These are phyloP conservation scores for Crithidia expoeki DNA, from an alignment of 208 protist genomes.

Conservation along the genomic window DNA sequence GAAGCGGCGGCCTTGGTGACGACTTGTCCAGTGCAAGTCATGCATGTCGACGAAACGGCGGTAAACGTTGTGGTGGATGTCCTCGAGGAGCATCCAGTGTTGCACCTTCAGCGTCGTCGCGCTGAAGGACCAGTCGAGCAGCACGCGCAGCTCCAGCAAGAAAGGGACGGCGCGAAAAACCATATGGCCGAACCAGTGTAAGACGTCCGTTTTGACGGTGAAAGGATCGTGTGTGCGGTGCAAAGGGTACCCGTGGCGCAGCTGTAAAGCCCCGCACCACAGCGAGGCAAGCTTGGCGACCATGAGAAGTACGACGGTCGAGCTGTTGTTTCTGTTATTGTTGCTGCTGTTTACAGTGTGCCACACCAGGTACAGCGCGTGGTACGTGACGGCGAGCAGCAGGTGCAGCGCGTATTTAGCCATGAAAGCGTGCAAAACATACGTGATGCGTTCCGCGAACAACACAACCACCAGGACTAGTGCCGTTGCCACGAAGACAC, in stretches of 20 bases:
- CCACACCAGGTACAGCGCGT: slow-evolving; percentile 52
- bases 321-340: background rate
- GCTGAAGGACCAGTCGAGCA: slow-evolving; percentile 82
- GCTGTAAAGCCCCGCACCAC: slow-evolving; percentile 51
- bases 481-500: slow-evolving; percentile 63
- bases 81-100: slow-evolving; percentile 85
- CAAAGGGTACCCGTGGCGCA: slow-evolving; percentile 56
- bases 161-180: slow-evolving; percentile 69
- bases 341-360: slow-evolving; percentile 1
- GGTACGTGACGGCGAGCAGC: slow-evolving; percentile 33
- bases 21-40: slow-evolving; percentile 56
- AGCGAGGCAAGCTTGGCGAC: slow-evolving; percentile 49
- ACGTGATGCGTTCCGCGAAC: slow-evolving; percentile 67
- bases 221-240: slow-evolving; percentile 61
- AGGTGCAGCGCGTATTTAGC: slow-evolving; percentile 53
- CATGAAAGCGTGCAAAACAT: slow-evolving; percentile 44
- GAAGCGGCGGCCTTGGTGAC: slow-evolving; percentile 42
- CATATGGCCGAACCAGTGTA: slow-evolving; percentile 60
- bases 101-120: slow-evolving; percentile 68
- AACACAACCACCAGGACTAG: slow-evolving; percentile 60
- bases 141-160: slow-evolving; percentile 70
- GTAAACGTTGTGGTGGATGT: slow-evolving; percentile 69
- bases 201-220: slow-evolving; percentile 46
- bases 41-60: slow-evolving; percentile 69
- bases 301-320: slow-evolving; percentile 36